Evolutionary conservation across 1,284 basidiomycete genomes (phyloP).

Genomic region (Papiliotrema terrestris): DNA sequence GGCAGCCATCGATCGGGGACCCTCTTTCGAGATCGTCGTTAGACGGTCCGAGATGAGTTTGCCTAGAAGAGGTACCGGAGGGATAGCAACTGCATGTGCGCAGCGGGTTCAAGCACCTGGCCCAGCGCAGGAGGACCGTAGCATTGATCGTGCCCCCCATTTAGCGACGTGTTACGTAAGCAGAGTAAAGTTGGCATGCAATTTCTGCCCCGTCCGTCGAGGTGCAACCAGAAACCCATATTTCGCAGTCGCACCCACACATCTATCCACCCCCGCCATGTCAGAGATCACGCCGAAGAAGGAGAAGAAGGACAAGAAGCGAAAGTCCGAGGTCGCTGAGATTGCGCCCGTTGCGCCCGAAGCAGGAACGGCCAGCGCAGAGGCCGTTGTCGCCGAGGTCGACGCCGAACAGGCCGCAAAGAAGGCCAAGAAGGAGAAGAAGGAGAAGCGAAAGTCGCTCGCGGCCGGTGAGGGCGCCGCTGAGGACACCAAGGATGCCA

Average conservation of each 20-base stretch:
- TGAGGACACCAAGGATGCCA: slow-evolving; percentile 38
- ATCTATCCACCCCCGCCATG: slow-evolving; percentile 28
- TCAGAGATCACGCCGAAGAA: slow-evolving; percentile 47
- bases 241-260: neutral
- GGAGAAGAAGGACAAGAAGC: slow-evolving; percentile 51
- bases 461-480: slow-evolving; percentile 33
- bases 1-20: no score
- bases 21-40: no score
- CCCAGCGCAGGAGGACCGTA: no score
- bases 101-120: no score
- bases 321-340: slow-evolving; percentile 47
- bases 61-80: no score
- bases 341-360: slow-evolving; percentile 20
- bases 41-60: no score
- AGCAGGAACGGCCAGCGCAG: slow-evolving; percentile 37
- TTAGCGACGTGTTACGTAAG: no score
- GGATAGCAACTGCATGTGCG: no score
- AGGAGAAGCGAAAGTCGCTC: slow-evolving; percentile 50
- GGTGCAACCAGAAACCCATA: neutral
- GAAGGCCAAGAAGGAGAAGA: slow-evolving; percentile 50
- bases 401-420: slow-evolving; percentile 36
- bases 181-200: no score
- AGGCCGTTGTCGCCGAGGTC: slow-evolving; percentile 42
- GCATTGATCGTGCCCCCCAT: no score
- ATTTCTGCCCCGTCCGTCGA: neutral